Evolutionary conservation across 228 moss, liverwort and hornwort species (phyloP), one percentile per base, ranked within the genome.

Genomic region (Sphagnum magellanicum): DNA sequence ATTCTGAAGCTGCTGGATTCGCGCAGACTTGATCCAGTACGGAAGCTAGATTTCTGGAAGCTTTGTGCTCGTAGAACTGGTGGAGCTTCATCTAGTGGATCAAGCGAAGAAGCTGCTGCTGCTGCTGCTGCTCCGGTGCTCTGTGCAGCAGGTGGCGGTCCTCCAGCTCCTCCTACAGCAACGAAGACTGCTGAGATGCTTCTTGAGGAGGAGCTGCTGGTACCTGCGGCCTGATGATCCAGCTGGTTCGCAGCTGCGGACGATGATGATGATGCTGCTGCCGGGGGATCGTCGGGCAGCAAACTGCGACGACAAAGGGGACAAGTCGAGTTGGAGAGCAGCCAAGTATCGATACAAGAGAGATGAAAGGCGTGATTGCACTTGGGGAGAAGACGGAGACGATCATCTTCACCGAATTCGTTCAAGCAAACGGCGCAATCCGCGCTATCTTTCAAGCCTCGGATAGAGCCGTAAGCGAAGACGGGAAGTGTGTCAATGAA

Each of bases 281-380:
- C 62, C 51, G 48, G 17, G 5, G 17, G 50, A 12, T 82, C 80
- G 55, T 87, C 86, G 4, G 83, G 83, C 10, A 87, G 17, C 48
- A 87, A 53, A 67, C 86, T 88, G 14, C 88, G 66, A 12, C 93
- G 67, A 59, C 93, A 94, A 2, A 94, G 71, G 4, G 93, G 93
- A 50, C 93, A 94, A 1, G 91, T 87, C 4, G 93, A 91, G 78
- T 94, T 91, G 0, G 93, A 87, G 15, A 85, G 58, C 47, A 94
- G 68, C 93, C 93, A 94, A 6, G 83, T 85, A 59, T 94, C 93
- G 63, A 94, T 87, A 53, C 93, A 94, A 57, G 81, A 81, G 10
- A 87, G 77, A 60, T 94, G 93, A 70, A 94, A 94, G 62, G 91
- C 89, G 60, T 94, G 93, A 72, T 91, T 91, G 66, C 93, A 94